These are phyloP conservation scores for Striga hermonthica DNA, from an alignment of 305 asterid species.

Conservation along the genomic window DNA sequence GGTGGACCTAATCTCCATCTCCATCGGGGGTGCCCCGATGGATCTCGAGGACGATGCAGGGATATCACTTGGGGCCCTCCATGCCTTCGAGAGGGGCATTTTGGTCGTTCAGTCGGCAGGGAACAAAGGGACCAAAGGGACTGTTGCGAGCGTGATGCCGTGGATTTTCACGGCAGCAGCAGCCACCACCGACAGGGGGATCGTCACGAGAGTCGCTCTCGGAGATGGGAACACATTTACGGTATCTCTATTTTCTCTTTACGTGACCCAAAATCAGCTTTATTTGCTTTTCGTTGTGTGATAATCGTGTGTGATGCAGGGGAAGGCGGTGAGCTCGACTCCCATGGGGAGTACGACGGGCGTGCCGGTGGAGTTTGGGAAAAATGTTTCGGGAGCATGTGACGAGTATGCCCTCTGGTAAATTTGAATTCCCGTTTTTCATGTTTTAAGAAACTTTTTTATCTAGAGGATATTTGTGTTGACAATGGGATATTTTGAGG, in stretches of 20 bases:
- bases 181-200: conserved; percentile 35
- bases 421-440: not conserved
- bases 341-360: conserved; percentile 21
- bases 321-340: conserved; percentile 37
- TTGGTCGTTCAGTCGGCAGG: conserved; percentile 40
- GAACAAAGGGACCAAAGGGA: not conserved
- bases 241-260: not conserved
- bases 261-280: not conserved
- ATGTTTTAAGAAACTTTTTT: too few species aligned
- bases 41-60: conserved; percentile 5
- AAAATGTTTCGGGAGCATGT: conserved; percentile 16
- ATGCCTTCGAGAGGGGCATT: conserved; percentile 35
- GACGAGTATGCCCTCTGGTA: conserved; percentile 16
- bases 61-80: conserved; percentile 32
- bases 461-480: not conserved
- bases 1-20: conserved; percentile 34
- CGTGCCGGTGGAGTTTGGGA: conserved; percentile 35
- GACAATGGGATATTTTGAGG: not conserved
- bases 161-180: conserved; percentile 45
- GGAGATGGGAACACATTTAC: conserved; percentile 35
- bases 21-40: conserved; percentile 15
- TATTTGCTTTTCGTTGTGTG: not conserved
- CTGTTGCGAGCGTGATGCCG: conserved; percentile 25
- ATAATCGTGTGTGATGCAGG: conserved; percentile 31
- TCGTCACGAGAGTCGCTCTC: conserved; percentile 34